Evolutionary conservation across 140 eudicot genomes (phyloP).

Genomic region (Stevia rebaudiana): DNA sequence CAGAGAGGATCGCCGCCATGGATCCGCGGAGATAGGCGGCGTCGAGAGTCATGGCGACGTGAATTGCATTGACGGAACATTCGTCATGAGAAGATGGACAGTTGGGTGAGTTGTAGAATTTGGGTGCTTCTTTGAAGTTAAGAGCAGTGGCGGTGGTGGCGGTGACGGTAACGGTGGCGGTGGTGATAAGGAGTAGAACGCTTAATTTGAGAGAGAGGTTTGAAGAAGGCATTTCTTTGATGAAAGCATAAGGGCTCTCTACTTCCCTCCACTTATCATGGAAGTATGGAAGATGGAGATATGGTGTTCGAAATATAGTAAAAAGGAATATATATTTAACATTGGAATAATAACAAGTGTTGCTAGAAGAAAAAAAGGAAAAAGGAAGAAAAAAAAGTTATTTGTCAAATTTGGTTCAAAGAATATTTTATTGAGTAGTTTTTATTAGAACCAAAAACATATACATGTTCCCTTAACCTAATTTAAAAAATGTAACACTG

Average conservation of each 20-base stretch:
- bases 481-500: too few species aligned
- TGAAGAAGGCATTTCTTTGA: conserved; percentile 33
- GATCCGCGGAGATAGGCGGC: conserved; percentile 81
- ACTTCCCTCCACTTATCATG: conserved; percentile 21
- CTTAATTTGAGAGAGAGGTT: conserved; percentile 23
- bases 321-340: too few species aligned
- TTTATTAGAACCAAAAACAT: too few species aligned
- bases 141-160: conserved; percentile 5
- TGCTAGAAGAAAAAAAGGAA: too few species aligned
- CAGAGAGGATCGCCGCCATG: conserved; percentile 86
- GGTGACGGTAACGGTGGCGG: neutral
- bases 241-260: conserved; percentile 25
- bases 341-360: too few species aligned
- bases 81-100: conserved; percentile 34
- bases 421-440: too few species aligned
- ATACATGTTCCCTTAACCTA: too few species aligned
- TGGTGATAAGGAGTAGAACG: conserved; percentile 17
- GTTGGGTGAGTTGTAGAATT: conserved; percentile 61
- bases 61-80: conserved; percentile 43
- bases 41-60: conserved; percentile 94
- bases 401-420: too few species aligned
- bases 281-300: conserved; percentile 27
- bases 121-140: conserved; percentile 87
- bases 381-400: too few species aligned
- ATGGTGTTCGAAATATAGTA: conserved; percentile 3